phyloP scores from a whole-genome alignment of 2,329 filamentous ascomycete species.

The Pyricularia grisea region DNA sequence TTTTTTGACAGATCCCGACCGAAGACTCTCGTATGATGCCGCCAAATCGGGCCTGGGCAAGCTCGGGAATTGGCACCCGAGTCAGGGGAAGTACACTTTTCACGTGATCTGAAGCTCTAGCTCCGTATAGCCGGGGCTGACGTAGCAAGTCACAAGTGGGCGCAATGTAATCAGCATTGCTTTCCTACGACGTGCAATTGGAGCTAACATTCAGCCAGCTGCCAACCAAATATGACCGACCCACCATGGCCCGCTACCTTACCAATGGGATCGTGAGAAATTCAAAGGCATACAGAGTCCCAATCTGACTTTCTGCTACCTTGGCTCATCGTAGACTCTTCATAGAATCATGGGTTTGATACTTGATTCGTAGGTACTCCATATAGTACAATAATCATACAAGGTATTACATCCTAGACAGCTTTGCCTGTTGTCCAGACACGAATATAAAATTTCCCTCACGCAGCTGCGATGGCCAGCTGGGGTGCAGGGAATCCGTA shows the following conservation, averaged over 20 bases:
- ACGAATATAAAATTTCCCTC: neutral
- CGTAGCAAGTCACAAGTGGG: neutral
- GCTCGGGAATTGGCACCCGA: constrained; percentile 3
- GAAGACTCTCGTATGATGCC: constrained; percentile 5
- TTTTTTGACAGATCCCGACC: constrained; percentile 1
- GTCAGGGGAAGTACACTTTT: neutral
- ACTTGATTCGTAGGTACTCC: no score
- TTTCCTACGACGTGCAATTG: neutral
- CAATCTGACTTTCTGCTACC: no score
- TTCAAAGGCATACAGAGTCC: neutral
- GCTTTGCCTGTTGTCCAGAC: neutral
- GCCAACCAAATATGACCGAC: neutral
- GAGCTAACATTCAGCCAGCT: neutral
- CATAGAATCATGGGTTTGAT: no score
- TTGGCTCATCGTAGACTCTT: no score
- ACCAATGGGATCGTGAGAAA: neutral
- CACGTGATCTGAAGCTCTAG: constrained; percentile 1
- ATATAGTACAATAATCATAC: no score
- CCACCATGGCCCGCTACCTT: neutral
- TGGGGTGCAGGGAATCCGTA: neutral
- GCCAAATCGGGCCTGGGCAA: constrained; percentile 4
- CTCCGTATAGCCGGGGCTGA: neutral
- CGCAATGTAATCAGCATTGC: neutral
- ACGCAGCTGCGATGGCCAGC: neutral
- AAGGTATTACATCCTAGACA: no score